Base-by-base conservation (phyloP, 768 basidiomycete genomes). In the Suillus cothurnatus region DNA sequence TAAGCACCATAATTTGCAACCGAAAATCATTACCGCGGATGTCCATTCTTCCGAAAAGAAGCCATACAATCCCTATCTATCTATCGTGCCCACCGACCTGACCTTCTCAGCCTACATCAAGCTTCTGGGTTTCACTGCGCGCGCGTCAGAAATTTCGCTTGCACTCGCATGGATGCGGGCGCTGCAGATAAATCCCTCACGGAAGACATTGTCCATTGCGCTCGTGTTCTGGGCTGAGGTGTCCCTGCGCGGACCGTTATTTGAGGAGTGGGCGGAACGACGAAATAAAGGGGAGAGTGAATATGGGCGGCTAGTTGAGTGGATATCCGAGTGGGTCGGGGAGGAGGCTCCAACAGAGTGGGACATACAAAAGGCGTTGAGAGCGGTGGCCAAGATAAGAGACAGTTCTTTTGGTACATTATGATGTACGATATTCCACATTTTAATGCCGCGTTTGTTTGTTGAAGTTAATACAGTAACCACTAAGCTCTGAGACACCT, bases 171-270 rank as follows among this genome's bases (percentile, higher is more conserved):
- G 94, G 92, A 93, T 93, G 92, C 82, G 83, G 8, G 80, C 79
- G 19, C 69, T 93, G 45, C 74, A 74, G 0, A 76, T 94, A 14
- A 45, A 60, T 50, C 92, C 92, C 1, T 78, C 80, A n/a, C 74
- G 71, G 32, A 75, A 80, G 47, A 89, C 89, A 19, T 74, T 95
- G 15, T 83, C 87, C 2, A 71, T 87, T 0, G 86, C 87, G 26
- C 71, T 95, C 59, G 85, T 87, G 53, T 85, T 90, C 65, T 93
- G 92, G 86, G 82, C 82, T 7, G 92, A 94, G 71, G 86, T 90
- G 36, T 85, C 86, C 67, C 75, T 86, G 62, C 83, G 85, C 52
- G 84, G 86, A 15, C 87, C 89, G 55, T 69, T 89, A 67, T 74
- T 91, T 21, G 87, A 89, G 71, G 71, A 72, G 17, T 76, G 77